Base-by-base conservation (phyloP, 129 eudicot genomes). In the Lactuca sativa region DNA sequence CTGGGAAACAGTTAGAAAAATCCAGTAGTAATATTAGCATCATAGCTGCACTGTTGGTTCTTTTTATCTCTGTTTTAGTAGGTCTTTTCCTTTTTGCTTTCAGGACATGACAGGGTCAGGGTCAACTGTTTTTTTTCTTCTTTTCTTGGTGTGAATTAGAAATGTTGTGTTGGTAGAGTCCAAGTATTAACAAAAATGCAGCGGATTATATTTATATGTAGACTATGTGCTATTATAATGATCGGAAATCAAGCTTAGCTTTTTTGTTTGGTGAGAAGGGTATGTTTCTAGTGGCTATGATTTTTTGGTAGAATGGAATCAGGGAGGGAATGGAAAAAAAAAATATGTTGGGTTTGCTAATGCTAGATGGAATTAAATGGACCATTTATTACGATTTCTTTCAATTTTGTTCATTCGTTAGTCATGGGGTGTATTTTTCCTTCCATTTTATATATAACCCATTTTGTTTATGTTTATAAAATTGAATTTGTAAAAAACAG, bases 31-130 rank as follows among this genome's bases (percentile, higher is more conserved):
- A 78, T 77, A 59, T 79, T 48, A 75, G 64, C 69, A 16, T 59
- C 54, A 43, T 80, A 31, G 64, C 57, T 52, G 82, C 90, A 56
- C 54, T 78, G 40, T 16, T 82, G 64, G 81, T 90, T 75, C 80
- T 84, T 55, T 43, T 80, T 71, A 15, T 84, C 16, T 75, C 95
- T 15, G 61, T 82, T 55, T 16, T 86, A 36, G 16, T 80, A 32
- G 86, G 86, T 55, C 14, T 76, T 17, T 38, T 84, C 14, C 62
- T 84, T 9, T 78, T 72, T 75, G 66, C 67, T 40, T 25, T 81
- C 16, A 66, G 56, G 69, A 72, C 80, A 18, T 75, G 51, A 47
- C 12, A 4, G 13, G 33, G 40, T 21, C 14, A 14, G 4, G 25
- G 41, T 53, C 10, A 51, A 12, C 6, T 62, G 65, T 40, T 47